Evolutionary conservation across 2,329 filamentous ascomycete species (phyloP).

Genomic region (Venturia aucupariae): DNA sequence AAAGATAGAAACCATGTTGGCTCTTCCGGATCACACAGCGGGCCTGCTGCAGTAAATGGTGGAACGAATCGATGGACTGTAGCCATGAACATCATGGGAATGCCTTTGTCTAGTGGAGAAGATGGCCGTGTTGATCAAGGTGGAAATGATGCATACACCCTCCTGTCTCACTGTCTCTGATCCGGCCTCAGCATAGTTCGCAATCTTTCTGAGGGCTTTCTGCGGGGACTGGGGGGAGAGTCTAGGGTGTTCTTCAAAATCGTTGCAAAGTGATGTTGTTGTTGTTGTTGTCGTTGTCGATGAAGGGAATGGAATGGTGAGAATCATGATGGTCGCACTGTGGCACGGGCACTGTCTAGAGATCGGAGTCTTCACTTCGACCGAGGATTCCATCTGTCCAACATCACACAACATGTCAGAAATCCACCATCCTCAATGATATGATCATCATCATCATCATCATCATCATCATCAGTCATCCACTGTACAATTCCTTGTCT

Average conservation of each 20-base stretch:
- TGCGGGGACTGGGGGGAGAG: no score
- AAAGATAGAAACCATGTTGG: constrained; percentile 9
- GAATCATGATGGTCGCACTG: no score
- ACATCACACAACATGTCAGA: background rate
- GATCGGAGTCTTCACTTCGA: no score
- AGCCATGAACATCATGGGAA: background rate
- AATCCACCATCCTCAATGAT: background rate
- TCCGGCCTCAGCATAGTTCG: no score
- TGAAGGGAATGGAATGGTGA: no score
- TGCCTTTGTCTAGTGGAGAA: background rate
- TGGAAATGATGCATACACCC: background rate
- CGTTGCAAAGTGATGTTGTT: no score
- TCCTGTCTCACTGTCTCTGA: no score
- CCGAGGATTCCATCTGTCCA: background rate
- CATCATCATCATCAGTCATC: background rate
- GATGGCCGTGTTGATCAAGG: background rate
- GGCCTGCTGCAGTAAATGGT: constrained; percentile 2
- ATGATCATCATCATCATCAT: background rate
- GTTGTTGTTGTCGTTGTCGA: no score
- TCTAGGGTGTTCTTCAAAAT: no score
- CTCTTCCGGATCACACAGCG: constrained; percentile 5
- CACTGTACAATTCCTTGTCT: background rate
- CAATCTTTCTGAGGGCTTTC: no score
- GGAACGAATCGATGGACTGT: background rate
- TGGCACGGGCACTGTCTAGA: no score